Conservation (phyloP, 163 green algal species). For the Scenedesmus sp. region DNA sequence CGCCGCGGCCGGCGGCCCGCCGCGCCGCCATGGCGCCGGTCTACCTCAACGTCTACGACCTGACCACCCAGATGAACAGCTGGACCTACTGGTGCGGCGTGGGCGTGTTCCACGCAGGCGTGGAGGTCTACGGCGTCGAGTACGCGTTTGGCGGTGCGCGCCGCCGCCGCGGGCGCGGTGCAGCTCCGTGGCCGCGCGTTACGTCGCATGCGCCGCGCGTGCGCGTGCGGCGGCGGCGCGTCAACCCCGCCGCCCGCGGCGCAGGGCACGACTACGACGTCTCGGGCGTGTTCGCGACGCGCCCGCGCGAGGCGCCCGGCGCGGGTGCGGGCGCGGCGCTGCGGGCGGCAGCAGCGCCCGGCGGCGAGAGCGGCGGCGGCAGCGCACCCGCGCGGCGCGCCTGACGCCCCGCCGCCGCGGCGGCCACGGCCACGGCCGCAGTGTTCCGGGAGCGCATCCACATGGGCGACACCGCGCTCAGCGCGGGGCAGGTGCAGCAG, state of each 20-base stretch:
- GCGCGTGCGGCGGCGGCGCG: not conserved
- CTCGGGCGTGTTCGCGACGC: conserved; percentile 89
- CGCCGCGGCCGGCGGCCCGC: not conserved
- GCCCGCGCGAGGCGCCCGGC: conserved; percentile 79
- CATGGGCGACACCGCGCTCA: conserved; percentile 78
- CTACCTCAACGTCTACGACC: conserved; percentile 80
- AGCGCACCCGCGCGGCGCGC: not conserved
- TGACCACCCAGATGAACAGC: conserved; percentile 73
- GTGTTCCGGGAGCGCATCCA: conserved; percentile 76
- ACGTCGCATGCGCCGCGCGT: not conserved
- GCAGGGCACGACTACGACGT: conserved; percentile 81
- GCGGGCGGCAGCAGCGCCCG: not conserved
- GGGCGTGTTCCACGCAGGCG: conserved; percentile 91
- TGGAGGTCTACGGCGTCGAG: conserved; percentile 89
- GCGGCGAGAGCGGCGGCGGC: conserved; percentile 4
- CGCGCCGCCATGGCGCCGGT: conserved; percentile 49
- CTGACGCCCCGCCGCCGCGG: not conserved
- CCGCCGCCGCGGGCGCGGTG: not conserved
- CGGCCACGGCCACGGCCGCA: conserved; percentile 40
- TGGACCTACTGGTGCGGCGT: conserved; percentile 83
- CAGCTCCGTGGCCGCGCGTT: not conserved
- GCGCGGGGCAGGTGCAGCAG: conserved; percentile 72
- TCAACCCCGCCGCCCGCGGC: not conserved
- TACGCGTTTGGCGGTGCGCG: conserved; percentile 81
- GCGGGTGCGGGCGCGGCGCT: conserved; percentile 57